Conservation (phyloP, 371 early-diverging fungal genomes). For the Blakeslea trispora region DNA sequence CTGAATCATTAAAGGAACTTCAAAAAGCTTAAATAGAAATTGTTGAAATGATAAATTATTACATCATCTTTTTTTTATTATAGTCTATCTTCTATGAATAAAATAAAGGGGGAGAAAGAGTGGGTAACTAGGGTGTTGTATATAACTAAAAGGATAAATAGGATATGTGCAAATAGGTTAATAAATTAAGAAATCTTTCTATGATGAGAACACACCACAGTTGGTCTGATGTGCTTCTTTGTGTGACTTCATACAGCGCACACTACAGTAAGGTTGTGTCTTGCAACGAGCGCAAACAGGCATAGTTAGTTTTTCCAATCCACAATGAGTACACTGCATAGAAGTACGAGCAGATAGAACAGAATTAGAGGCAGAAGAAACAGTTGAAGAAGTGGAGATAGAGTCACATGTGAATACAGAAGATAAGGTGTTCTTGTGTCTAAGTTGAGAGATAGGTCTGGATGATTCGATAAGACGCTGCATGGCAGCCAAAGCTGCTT, state of each 20-base stretch:
- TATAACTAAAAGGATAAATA: not conserved
- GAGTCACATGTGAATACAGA: conserved; percentile 16
- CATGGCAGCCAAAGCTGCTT: conserved; percentile 17
- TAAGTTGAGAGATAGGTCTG: conserved; percentile 7
- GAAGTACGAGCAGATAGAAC: not conserved
- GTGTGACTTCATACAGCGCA: conserved; percentile 26
- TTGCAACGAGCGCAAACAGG: conserved; percentile 29
- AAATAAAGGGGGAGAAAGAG: not conserved
- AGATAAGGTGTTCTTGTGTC: conserved; percentile 5
- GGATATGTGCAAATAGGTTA: no score
- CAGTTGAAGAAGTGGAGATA: conserved; percentile 4
- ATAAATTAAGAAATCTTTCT: not conserved
- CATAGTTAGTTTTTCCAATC: conserved; percentile 25
- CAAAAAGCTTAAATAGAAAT: conserved; percentile 31
- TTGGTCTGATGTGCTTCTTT: conserved; percentile 15
- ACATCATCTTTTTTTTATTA: not conserved
- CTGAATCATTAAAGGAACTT: conserved; percentile 67
- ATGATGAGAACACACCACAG: conserved; percentile 2
- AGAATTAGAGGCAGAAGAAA: conserved; percentile 8
- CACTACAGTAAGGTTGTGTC: conserved; percentile 27
- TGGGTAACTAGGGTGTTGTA: no score
- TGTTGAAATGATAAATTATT: no score
- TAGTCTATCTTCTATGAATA: not conserved
- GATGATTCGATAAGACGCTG: conserved; percentile 13
- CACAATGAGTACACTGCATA: conserved; percentile 16